Conservation (phyloP, 352 stramenopile genomes). For the Globisporangium viniferum region DNA sequence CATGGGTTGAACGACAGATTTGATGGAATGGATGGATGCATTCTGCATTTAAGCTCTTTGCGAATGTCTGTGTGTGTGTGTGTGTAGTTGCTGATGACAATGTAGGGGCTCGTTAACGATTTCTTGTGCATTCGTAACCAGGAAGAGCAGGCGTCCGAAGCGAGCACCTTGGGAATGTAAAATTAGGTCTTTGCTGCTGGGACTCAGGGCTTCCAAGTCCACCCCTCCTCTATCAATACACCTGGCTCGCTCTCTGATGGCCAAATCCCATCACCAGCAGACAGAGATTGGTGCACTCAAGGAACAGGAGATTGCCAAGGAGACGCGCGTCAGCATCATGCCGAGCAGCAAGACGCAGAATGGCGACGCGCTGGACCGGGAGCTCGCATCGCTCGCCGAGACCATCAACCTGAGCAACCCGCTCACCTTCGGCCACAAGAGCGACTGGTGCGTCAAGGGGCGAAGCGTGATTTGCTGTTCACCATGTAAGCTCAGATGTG, state of each 20-base stretch:
- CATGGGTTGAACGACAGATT: background rate
- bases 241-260: background rate
- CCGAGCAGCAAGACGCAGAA: conserved; percentile 12
- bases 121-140: background rate
- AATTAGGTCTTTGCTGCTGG: background rate
- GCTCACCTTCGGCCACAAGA: conserved; percentile 67
- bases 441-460: conserved; percentile 48
- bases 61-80: background rate
- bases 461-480: background rate
- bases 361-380: conserved; percentile 60
- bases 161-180: background rate
- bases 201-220: background rate
- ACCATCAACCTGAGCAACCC: conserved; percentile 78
- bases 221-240: background rate
- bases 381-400: conserved; percentile 65
- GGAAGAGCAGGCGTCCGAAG: background rate
- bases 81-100: background rate
- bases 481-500: background rate
- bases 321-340: background rate
- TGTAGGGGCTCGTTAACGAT: background rate
- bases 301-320: background rate
- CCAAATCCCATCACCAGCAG: background rate
- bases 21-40: conserved; percentile 6
- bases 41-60: background rate
- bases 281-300: background rate